Base-by-base conservation (phyloP, 1,284 basidiomycete species). In the Erythrobasidium hasegawianum region DNA sequence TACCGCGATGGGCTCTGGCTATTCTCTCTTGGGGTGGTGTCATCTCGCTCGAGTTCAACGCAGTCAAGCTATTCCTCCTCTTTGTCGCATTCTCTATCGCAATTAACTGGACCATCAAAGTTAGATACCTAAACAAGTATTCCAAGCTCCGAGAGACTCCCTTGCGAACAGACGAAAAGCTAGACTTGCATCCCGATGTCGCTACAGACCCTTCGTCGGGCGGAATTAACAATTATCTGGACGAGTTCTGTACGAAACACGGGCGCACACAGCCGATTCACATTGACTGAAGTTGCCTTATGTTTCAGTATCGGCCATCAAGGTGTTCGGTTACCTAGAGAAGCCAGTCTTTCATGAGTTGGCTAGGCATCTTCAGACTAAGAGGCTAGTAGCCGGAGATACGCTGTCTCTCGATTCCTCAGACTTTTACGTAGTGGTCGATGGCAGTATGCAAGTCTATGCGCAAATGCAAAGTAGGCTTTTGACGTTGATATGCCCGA, bases 291-390 rank as follows among this genome's bases (percentile, higher is more conserved):
- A n/a, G 18, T 24, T 58, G 24, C 39, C 16, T 20, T 8, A 38
- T 57, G 39, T 24, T 4, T 2, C 58, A 74, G 73, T 97, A 52
- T 87, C 93, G 71, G 93, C 93, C 3, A 89, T 97, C 66, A 84
- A 92, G 60, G 89, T 97, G 10, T 97, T 97, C 74, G 94, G 93
- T 22, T 97, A 95, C 76, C 81, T 96, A 29, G 92, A 96, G 79
- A 94, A 93, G 78, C 92, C 92, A 0, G 91, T 92, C 33, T 97
- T 97, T 76, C 92, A 96, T 74, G 93, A 97, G 78, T 83, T 97
- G 43, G 91, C 91, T 0, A 82, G 93, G 57, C 91, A 96, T 78
- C 79, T 97, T 18, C 93, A 96, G 77, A 97, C 94, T 0, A 83
- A 90, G 69, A 81, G 92, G 18, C 81, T 97, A 27, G 88, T 95